phyloP scores from a whole-genome alignment of 352 stramenopile genomes.

The Blastocystis sp. region DNA sequence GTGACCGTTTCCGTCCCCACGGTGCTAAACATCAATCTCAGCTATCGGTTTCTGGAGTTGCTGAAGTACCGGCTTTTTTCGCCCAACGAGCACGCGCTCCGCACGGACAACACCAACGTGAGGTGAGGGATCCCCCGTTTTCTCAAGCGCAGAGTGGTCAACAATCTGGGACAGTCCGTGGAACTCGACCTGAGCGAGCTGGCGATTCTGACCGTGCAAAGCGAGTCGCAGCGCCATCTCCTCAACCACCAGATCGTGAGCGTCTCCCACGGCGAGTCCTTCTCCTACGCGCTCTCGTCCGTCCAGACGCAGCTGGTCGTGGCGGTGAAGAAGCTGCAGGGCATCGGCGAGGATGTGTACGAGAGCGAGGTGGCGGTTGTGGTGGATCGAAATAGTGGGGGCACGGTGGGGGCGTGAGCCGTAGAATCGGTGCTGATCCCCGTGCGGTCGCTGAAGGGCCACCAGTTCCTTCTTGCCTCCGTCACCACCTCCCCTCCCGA shows the following conservation, averaged over 20 bases:
- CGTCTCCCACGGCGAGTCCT: background rate
- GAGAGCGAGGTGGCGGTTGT: slow-evolving; percentile 11
- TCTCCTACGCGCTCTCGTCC: background rate
- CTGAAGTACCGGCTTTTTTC: background rate
- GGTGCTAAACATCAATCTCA: slow-evolving; percentile 28
- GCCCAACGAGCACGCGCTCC: background rate
- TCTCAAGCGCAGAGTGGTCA: slow-evolving; percentile 24
- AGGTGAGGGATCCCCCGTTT: background rate
- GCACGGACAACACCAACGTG: background rate
- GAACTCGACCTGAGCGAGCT: background rate
- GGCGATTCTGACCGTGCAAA: background rate
- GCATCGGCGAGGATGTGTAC: background rate
- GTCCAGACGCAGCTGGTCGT: background rate
- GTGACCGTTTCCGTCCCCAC: background rate
- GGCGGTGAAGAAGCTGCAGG: background rate
- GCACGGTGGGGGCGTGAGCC: background rate
- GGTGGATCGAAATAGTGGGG: slow-evolving; percentile 14
- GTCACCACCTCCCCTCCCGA: slow-evolving; percentile 2
- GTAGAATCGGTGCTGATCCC: slow-evolving; percentile 36
- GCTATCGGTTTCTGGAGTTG: slow-evolving; percentile 50
- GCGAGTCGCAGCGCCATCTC: background rate
- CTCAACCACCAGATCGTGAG: background rate
- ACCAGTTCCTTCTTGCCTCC: slow-evolving; percentile 15
- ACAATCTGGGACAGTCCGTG: slow-evolving; percentile 37
- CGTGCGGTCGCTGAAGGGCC: background rate